phyloP scores from a whole-genome alignment of 2,329 filamentous ascomycete genomes.

The Daldinia eschscholtzii region DNA sequence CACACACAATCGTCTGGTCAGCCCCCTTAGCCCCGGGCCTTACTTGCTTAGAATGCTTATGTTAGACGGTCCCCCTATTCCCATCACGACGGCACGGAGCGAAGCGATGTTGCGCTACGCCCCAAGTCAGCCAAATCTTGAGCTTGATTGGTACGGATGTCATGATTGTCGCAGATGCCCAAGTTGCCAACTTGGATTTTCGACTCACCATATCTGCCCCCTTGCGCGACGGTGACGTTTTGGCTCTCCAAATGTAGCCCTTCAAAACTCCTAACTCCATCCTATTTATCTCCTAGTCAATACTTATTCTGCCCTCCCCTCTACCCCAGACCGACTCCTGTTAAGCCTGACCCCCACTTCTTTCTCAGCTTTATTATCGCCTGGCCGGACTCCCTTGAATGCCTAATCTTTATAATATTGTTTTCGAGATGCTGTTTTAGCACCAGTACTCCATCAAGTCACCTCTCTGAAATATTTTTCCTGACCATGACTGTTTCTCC shows the following conservation, averaged over 20 bases:
- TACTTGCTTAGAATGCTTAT: constrained; percentile 45
- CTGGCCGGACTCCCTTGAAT: constrained; percentile 11
- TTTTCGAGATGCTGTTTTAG: constrained; percentile 34
- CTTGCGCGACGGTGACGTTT: constrained; percentile 45
- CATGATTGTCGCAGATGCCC: constrained; percentile 41
- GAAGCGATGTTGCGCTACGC: constrained; percentile 45
- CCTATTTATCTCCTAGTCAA: constrained; percentile 37
- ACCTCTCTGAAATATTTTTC: constrained; percentile 23
- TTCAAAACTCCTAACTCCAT: constrained; percentile 38
- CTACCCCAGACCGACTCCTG: constrained; percentile 32
- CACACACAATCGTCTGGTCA: constrained; percentile 41
- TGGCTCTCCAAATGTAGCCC: constrained; percentile 24
- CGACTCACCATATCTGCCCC: constrained; percentile 37
- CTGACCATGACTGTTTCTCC: constrained; percentile 46
- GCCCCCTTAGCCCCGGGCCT: constrained; percentile 37
- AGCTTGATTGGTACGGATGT: constrained; percentile 41
- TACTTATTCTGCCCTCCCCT: constrained; percentile 32
- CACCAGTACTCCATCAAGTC: constrained; percentile 32
- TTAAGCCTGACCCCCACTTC: constrained; percentile 41
- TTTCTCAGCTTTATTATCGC: constrained; percentile 38
- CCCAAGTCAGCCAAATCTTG: constrained; percentile 38
- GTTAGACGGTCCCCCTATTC: constrained; percentile 42
- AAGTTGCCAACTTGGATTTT: constrained; percentile 38
- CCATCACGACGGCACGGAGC: constrained; percentile 46
- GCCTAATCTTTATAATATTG: constrained; percentile 19